These are phyloP conservation scores for Pyrenophora graminea DNA, from an alignment of 2,329 filamentous ascomycete genomes.

Conservation along the genomic window DNA sequence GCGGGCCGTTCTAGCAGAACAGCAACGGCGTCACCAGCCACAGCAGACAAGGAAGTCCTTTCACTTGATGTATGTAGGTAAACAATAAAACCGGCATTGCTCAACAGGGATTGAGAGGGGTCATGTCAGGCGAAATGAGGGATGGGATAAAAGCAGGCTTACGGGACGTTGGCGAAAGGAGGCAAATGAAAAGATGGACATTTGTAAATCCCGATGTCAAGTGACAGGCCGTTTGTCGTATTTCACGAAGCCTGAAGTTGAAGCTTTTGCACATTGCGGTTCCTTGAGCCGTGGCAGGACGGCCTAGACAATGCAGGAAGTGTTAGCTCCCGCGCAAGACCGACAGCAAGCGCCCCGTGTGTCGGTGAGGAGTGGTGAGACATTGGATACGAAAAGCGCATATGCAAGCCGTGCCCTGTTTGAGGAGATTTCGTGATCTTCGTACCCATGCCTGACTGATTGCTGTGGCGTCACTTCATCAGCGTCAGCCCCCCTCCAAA, in stretches of 20 bases:
- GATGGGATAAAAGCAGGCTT: background rate
- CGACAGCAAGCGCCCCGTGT: background rate
- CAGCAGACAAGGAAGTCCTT: background rate
- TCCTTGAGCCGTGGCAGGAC: background rate
- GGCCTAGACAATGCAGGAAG: background rate
- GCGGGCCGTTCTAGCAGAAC: background rate
- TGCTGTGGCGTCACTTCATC: constrained; percentile 11
- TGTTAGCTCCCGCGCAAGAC: background rate
- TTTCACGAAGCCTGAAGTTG: too few relatives aligned
- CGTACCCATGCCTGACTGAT: background rate
- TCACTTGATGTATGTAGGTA: background rate
- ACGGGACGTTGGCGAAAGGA: background rate
- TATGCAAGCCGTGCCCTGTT: constrained; percentile 5
- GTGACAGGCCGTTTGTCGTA: background rate
- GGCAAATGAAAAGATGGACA: background rate
- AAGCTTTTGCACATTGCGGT: background rate
- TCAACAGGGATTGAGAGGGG: background rate
- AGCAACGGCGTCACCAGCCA: constrained; percentile 4
- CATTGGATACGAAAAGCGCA: background rate
- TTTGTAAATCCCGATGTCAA: background rate
- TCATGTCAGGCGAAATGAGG: background rate
- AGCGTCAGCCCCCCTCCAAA: background rate
- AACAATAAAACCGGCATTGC: background rate
- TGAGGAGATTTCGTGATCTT: background rate
- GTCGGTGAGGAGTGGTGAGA: constrained; percentile 4